Base-by-base conservation (phyloP, 2,329 filamentous ascomycete species). In the Pseudogymnoascus sp. region DNA sequence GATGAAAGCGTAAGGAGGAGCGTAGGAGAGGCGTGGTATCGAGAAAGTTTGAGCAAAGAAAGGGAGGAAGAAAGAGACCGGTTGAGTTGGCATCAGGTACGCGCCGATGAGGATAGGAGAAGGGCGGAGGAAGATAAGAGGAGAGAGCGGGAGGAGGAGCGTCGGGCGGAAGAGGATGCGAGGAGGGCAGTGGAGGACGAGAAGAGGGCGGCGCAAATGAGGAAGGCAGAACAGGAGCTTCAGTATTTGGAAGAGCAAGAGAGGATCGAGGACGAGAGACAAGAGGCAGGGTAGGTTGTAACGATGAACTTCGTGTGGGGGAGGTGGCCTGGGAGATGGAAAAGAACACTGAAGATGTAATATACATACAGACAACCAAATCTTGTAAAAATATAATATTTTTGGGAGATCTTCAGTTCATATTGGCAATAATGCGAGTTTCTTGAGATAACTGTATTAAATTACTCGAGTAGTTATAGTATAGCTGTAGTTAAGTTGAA, bases 21-120 rank as follows among this genome's bases (percentile, higher is more conserved):
- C 67, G 70, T 74, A 12, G 78, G 79, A 1, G 74, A 77, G 12
- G 66, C 72, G 35, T 72, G 66, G 6, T 79, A 63, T 42, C 60
- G 36, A 6, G 58, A 62, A 15, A 55, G 45, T 18, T 18, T 55
- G 35, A 67, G 64, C 58, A 63, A 60, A 25, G 61, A 65, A 6
- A 35, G 37, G n/a, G 62, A 67, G 55, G 65, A 65, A 7, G 58
- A 60, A 31, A 60, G 65, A 9, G 59, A 42, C 31, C 48, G 63
- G 21, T 60, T 62, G 29, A 62, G 62, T 52, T 58, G 63, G 45
- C 48, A 65, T 45, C 65, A 61, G 42, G 18, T 63, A 21, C 36
- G 45, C 18, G 45, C 48, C 12, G 27, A 58, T 7, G 48, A 58
- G 18, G 48, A 59, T 37, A 8, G 8, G 40, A 61, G 60, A 31